Percentiles rank a stretch among this genome's conserved stretches.
These are phyloP conservation scores for Daldinia sp. DNA, from an alignment of 2,329 filamentous ascomycete species.

Conservation along the genomic window DNA sequence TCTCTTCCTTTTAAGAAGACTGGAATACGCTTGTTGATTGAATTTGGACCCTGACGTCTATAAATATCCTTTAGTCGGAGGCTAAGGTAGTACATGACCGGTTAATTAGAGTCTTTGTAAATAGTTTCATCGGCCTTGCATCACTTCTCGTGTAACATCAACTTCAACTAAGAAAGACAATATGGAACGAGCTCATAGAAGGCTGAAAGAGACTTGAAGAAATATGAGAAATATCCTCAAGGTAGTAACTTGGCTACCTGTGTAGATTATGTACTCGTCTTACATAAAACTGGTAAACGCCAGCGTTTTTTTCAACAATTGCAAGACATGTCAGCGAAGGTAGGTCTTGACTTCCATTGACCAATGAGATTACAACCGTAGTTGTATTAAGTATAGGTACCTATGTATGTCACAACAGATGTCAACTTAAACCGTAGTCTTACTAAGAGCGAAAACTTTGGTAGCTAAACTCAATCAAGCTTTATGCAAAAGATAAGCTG, in stretches of 20 bases:
- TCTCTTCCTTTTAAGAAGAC: neutral
- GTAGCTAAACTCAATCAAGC: neutral
- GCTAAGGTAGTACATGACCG: neutral
- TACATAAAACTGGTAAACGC: neutral
- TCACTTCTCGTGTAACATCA: neutral
- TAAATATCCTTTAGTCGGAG: neutral
- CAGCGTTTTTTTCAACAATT: neutral
- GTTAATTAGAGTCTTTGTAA: neutral
- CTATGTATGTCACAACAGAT: neutral
- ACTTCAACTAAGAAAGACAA: neutral
- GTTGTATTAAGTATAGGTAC: neutral
- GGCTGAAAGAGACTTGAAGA: neutral
- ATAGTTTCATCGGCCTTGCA: neutral
- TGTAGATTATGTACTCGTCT: neutral
- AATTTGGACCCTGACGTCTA: neutral
- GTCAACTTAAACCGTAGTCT: neutral
- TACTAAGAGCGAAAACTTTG: neutral
- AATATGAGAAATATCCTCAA: neutral
- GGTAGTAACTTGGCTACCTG: neutral
- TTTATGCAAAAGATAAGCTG: constrained; percentile 8
- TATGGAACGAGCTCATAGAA: neutral
- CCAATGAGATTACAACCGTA: neutral
- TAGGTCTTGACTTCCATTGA: neutral
- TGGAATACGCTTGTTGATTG: neutral
- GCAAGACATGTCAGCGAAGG: neutral